A percentile compares a stretch with the other conserved stretches of the same genome.
Evolutionary conservation across 2,329 filamentous ascomycete species (phyloP).

Genomic region (Colletotrichum incanum): DNA sequence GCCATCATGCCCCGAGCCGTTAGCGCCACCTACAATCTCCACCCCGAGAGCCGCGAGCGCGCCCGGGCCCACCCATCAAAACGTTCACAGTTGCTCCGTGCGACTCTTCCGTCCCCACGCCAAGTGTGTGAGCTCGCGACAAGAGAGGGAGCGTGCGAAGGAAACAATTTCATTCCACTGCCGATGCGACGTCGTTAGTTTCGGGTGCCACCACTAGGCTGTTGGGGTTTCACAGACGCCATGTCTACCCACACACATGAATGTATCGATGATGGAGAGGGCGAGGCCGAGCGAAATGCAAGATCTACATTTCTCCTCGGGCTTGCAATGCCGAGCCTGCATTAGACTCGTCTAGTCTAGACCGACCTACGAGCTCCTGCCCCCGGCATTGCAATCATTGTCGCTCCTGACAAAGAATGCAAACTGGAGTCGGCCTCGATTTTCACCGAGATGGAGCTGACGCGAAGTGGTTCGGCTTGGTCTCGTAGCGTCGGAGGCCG

Average conservation of each 20-base stretch:
- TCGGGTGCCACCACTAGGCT: conserved; percentile 19
- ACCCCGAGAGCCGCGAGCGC: conserved; percentile 7
- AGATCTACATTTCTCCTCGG: conserved; percentile 23
- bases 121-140: not conserved
- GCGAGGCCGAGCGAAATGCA: not conserved
- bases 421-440: not conserved
- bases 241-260: conserved; percentile 5
- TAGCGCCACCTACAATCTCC: conserved; percentile 8
- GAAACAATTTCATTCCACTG: conserved; percentile 24
- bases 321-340: conserved; percentile 12
- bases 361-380: not conserved
- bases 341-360: not conserved
- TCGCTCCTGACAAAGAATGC: not conserved
- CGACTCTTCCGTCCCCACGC: not conserved
- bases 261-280: not conserved
- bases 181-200: conserved; percentile 30
- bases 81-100: not conserved
- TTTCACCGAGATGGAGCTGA: not conserved
- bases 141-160: conserved; percentile 4
- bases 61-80: conserved; percentile 8
- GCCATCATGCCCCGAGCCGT: conserved; percentile 26
- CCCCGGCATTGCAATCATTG: not conserved
- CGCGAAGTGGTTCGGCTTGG: not conserved
- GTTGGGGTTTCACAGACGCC: conserved; percentile 20
- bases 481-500: not conserved